Conservation (phyloP, 2,329 filamentous ascomycete genomes). For the Cadophora sp. region DNA sequence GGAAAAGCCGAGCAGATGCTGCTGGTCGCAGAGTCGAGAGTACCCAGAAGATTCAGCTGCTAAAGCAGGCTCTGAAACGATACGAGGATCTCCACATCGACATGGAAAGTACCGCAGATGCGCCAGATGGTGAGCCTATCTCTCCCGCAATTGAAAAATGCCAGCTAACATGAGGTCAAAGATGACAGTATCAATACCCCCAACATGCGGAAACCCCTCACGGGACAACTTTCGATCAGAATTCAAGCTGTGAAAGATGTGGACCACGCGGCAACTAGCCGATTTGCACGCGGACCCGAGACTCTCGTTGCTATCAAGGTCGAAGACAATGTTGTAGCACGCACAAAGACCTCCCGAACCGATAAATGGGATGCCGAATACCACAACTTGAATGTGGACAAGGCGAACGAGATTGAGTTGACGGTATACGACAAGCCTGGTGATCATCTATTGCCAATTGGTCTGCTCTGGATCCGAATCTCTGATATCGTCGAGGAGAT, state of each 20-base stretch:
- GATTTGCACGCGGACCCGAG: slow-evolving; percentile 89
- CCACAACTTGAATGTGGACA: slow-evolving; percentile 93
- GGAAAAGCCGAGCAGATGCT: slow-evolving; percentile 93
- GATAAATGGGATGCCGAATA: slow-evolving; percentile 93
- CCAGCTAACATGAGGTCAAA: slow-evolving; percentile 46
- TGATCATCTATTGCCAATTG: slow-evolving; percentile 91
- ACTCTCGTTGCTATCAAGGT: slow-evolving; percentile 97
- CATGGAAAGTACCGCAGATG: slow-evolving; percentile 76
- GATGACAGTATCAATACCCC: slow-evolving; percentile 97
- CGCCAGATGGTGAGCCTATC: slow-evolving; percentile 73
- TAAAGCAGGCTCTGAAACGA: slow-evolving; percentile 94
- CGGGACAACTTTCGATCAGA: slow-evolving; percentile 84
- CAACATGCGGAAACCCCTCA: slow-evolving; percentile 94
- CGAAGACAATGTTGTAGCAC: slow-evolving; percentile 88
- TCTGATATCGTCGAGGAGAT: slow-evolving; percentile 98
- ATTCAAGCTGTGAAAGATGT: slow-evolving; percentile 92
- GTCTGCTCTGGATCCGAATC: slow-evolving; percentile 93
- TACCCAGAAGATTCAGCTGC: slow-evolving; percentile 94
- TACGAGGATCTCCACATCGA: slow-evolving; percentile 98
- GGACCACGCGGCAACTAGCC: slow-evolving; percentile 83
- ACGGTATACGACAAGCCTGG: slow-evolving; percentile 96
- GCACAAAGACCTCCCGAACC: slow-evolving; percentile 82
- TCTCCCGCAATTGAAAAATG: slow-evolving; percentile 19
- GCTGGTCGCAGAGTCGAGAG: slow-evolving; percentile 90
- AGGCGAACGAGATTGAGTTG: slow-evolving; percentile 97